phyloP scores from a whole-genome alignment of 306 rosid species.

The Myrica gale region DNA sequence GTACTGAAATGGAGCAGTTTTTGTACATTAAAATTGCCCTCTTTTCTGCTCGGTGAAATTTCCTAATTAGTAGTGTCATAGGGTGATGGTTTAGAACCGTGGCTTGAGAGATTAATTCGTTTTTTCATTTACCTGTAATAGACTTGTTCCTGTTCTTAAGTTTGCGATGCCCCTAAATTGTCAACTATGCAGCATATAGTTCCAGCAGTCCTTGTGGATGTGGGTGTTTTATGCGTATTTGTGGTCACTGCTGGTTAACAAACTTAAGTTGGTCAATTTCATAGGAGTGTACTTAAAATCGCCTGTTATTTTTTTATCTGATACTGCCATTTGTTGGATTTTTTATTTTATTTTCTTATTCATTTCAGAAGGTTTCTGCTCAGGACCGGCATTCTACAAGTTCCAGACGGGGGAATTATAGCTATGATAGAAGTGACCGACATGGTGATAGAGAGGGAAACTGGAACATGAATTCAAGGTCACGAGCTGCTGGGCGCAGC shows the following conservation, averaged over 20 bases:
- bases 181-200: neutral
- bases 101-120: neutral
- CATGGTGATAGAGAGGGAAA: slow-evolving; percentile 86
- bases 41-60: neutral
- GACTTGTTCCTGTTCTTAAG: neutral
- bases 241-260: neutral
- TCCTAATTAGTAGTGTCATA: neutral
- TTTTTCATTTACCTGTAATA: neutral
- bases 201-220: neutral
- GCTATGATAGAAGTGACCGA: slow-evolving; percentile 71
- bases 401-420: slow-evolving; percentile 73
- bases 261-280: neutral
- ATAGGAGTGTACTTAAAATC: neutral
- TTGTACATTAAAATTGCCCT: neutral
- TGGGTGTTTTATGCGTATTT: neutral
- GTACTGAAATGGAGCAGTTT: neutral
- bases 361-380: slow-evolving; percentile 66
- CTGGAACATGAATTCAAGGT: slow-evolving; percentile 73
- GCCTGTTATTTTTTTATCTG: neutral
- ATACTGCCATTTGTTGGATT: slow-evolving; percentile 2
- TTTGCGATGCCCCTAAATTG: neutral
- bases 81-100: neutral
- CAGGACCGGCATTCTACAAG: slow-evolving; percentile 72
- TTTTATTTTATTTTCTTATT: slow-evolving; percentile 12
- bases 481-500: slow-evolving; percentile 65